Evolutionary conservation across 176 grass and related monocot genomes (phyloP), one percentile per base, ranked within the genome.

Genomic region (Chrysopogon serrulatus): DNA sequence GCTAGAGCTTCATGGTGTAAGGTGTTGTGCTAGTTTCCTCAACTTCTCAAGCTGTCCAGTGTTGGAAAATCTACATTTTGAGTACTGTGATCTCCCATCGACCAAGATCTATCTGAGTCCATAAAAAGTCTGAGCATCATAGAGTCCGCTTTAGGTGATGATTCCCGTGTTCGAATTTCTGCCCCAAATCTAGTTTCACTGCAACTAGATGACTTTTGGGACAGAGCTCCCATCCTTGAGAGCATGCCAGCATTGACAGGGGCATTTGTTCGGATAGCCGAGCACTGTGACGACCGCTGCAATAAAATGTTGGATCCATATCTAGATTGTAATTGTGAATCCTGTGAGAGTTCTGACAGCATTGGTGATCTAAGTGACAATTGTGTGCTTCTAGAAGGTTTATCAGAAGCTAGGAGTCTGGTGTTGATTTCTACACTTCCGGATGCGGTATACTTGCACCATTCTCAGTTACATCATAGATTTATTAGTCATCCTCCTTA

Each of bases 81-180:
- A 21, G 49, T 2, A 23, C 49, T 53, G 49, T 21, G 6, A 23
- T 53, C 17, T 23, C 49, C 0, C 17, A 21, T 53, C 1, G 1
- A 49, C 68, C 79, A 59, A 27, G 65, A 71, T 82, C 66, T 71
- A 21, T 82, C 79, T 11, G 8, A 10, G 33, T 82, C 79, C 19
- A 11, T 82, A 39, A 28, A 71, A 59, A 26, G 24, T 36, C 35
- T 82, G 47, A 18, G 1, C n/a, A 82, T 82, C 66, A 9, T 23
- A 13, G 35, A 59, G 32, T 57, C 65, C 36, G 26, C 17, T 56
- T 72, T 72, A 24, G 31, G 69, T 32, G 35, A 72, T 9, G 24
- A 71, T 60, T 6, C 18, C 36, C 80, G 67, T 30, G 71, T 51
- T 44, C 36, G 13, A 31, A 72, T 72, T 43, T 60, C 5, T 53